Conservation (phyloP, 208 protist genomes). For the Tritrichomonas foetus region DNA sequence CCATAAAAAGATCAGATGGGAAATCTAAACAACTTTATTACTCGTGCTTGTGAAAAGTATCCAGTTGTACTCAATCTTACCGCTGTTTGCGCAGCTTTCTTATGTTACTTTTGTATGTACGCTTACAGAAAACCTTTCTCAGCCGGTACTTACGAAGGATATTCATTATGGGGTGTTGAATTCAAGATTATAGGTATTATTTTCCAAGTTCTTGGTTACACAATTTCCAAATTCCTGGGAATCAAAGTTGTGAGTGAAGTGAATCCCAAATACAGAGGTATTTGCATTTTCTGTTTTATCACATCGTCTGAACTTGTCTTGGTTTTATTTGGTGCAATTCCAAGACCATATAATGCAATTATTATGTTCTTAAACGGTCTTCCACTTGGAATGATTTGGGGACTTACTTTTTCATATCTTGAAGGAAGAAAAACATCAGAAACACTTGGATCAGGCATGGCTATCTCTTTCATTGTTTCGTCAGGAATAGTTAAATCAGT, state of each 20-base stretch:
- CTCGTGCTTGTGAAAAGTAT: too few species aligned
- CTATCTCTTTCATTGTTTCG: not conserved
- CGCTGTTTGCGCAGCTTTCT: not conserved
- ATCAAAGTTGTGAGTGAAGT: not conserved
- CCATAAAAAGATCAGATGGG: too few species aligned
- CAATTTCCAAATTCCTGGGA: not conserved
- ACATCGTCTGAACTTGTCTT: not conserved
- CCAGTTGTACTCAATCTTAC: not conserved
- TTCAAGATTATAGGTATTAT: not conserved
- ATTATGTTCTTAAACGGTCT: not conserved
- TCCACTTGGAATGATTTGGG: not conserved
- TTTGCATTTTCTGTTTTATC: not conserved
- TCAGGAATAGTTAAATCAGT: not conserved
- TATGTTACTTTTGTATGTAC: not conserved
- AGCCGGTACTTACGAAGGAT: not conserved
- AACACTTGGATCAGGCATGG: not conserved
- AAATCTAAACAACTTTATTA: too few species aligned
- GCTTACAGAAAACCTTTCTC: not conserved
- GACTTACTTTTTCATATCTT: not conserved
- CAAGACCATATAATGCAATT: not conserved
- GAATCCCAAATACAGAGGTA: not conserved
- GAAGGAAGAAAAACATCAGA: slow-evolving; percentile 5
- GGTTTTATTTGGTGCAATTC: not conserved
- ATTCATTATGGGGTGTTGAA: not conserved
- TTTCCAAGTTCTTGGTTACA: not conserved